These are phyloP conservation scores for Dactylellina cionopaga DNA, from an alignment of 2,329 filamentous ascomycete genomes.

Conservation along the genomic window DNA sequence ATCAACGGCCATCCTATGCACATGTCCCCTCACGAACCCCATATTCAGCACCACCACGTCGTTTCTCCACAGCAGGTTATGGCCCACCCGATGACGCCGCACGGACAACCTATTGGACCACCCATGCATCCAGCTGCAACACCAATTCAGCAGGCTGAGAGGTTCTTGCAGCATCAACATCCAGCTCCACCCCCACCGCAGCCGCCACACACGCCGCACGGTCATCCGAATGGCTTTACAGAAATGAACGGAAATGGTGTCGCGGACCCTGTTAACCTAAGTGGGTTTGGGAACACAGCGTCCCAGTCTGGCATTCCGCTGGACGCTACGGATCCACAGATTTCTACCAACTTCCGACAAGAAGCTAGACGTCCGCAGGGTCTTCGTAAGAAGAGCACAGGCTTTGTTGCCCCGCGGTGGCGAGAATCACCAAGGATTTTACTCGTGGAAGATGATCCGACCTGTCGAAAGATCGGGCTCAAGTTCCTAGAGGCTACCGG, in stretches of 20 bases:
- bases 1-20: neutral
- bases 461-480: slow-evolving; percentile 73
- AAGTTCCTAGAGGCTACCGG: slow-evolving; percentile 74
- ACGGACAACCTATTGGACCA: neutral
- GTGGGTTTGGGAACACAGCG: slow-evolving; percentile 46
- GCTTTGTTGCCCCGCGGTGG: slow-evolving; percentile 71
- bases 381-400: slow-evolving; percentile 60
- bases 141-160: slow-evolving; percentile 41
- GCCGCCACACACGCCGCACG: slow-evolving; percentile 5
- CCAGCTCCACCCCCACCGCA: no score
- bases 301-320: slow-evolving; percentile 36
- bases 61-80: slow-evolving; percentile 2
- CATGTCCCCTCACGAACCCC: slow-evolving; percentile 10
- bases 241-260: slow-evolving; percentile 38
- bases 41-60: neutral
- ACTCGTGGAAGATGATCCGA: slow-evolving; percentile 84
- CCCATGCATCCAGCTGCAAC: slow-evolving; percentile 25
- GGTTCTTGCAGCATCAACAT: slow-evolving; percentile 43
- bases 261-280: slow-evolving; percentile 6
- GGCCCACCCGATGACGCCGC: slow-evolving; percentile 3
- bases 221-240: slow-evolving; percentile 7
- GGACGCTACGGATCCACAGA: slow-evolving; percentile 45
- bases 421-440: slow-evolving; percentile 78
- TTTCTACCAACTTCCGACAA: slow-evolving; percentile 48
- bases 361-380: slow-evolving; percentile 41